Percentiles rank a stretch among this genome's conserved stretches.
phyloP scores from a whole-genome alignment of 345 rosid genomes.

The Lenwebbia sp. region DNA sequence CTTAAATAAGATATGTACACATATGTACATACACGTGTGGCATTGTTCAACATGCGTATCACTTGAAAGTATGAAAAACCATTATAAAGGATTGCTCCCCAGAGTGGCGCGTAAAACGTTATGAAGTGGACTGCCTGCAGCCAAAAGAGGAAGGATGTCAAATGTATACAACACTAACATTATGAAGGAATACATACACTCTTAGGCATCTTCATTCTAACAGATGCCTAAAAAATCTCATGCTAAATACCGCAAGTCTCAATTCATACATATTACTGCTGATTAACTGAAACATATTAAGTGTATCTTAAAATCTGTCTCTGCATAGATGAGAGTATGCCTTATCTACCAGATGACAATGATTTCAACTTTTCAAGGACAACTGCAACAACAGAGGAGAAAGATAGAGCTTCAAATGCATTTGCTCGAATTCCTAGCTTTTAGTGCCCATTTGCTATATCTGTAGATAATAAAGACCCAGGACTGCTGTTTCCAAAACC shows the following conservation, averaged over 20 bases:
- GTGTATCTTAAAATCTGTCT: not conserved
- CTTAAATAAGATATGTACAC: not conserved
- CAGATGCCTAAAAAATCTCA: not conserved
- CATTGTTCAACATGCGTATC: conserved; percentile 91
- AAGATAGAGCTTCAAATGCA: not conserved
- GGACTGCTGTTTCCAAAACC: not conserved
- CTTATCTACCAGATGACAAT: not conserved
- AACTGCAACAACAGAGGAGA: not conserved
- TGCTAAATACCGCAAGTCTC: not conserved
- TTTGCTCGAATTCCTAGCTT: not conserved
- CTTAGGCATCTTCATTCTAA: not conserved
- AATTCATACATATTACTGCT: not conserved
- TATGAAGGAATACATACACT: not conserved
- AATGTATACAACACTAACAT: not conserved
- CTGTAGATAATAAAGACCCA: not conserved
- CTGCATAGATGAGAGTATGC: not conserved
- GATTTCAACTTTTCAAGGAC: not conserved
- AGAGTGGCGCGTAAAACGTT: conserved; percentile 80
- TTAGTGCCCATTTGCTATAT: not conserved
- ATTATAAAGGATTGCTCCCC: conserved; percentile 97
- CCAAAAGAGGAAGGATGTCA: not conserved
- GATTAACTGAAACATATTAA: not conserved
- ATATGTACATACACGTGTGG: conserved; percentile 58
- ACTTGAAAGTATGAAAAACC: conserved; percentile 91
- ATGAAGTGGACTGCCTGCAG: conserved; percentile 86